Evolutionary conservation across 1,139 yeast genomes (phyloP), one percentile per base, ranked within the genome.

Genomic region (Fermentozyma sake): DNA sequence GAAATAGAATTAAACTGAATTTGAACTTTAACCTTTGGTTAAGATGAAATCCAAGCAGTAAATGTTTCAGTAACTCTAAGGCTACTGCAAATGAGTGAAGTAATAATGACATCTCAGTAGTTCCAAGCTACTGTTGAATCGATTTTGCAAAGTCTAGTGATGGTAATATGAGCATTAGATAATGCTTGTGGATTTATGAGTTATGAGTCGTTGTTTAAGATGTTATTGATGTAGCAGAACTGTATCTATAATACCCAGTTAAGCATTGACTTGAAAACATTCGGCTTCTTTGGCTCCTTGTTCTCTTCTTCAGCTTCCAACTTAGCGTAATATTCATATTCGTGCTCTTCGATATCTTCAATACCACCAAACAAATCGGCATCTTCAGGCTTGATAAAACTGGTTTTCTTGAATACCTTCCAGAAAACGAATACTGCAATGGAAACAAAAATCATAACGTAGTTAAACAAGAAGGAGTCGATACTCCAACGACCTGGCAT

Each of bases 261-360:
- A 11, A 42, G 13, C 12, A 30, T 28, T 16, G 22, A 21, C 22
- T 28, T 36, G 14, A 35, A 27, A 18, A 29, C 30, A 10, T 28
- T 27, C 14, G 25, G 27, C 7, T 27, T 29, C 18, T 28, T 20
- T 25, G 28, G 22, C 12, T 31, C 30, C 6, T 21, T 24, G 6
- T 25, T 28, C 11, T 29, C 32, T 8, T 28, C 32, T 12, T 31
- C 38, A 5, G 48, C 52, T 26, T 45, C 52, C 28, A 40, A 28
- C 26, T 37, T 41, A 7, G 54, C 66, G 32, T 62, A 61, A 35
- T 51, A 61, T 27, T 59, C 61, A 34, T 61, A 61, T 39, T 65
- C 72, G 36, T 64, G 71, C 33, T 59, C 67, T 42, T 62, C 69
- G 27, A 62, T 49, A 29, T 61, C 68, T 17, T 58, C 66, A 6